Evolutionary conservation across 2,329 filamentous ascomycete genomes (phyloP), one percentile per base, ranked within the genome.

Genomic region (Zasmidium angulare): DNA sequence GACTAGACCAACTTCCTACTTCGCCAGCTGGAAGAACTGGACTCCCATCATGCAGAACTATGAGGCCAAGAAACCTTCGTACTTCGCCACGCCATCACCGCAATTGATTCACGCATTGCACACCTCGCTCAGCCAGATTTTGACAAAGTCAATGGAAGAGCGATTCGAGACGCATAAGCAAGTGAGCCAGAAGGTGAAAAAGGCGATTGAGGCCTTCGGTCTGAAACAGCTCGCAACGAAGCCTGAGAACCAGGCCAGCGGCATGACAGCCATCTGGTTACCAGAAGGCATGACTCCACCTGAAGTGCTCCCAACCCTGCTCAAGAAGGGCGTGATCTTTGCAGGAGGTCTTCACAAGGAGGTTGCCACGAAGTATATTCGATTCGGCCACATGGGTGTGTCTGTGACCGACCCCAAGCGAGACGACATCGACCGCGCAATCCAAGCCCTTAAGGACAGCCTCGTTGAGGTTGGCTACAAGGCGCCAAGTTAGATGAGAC

Each of bases 11-110:
- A 84, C 86, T 20, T 90, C 92, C 21, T 99, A 98, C 84, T 99
- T 97, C 77, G 93, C 90, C 56, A 96, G 90, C 12, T 91, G 97
- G 82, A 93, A 92, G 83, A 98, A 98, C 79, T 99, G 95, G 95
- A 81, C 93, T 58, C 93, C 93, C 11, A 89, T 99, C 77, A 98
- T 99, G 93, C 87, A 95, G 80, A 98, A 97, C 80, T 99, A 99
- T 78, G 95, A 99, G 80, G 91, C 91, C 65, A 91, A 93, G 82
- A 99, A 98, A 81, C 86, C 95, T 40, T 96, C 92, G 1, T 99
- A 99, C 82, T 99, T 99, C 73, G 95, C 95, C 40, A 99, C 95
- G 1, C 95, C 95, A 0, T 92, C 93, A 3, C 95, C 95, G 14
- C 95, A 99, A 78, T 86, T 99, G 53, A 83, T 99, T 68, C 93